Evolutionary conservation across 768 basidiomycete species (phyloP), one percentile per base, ranked within the genome.

Genomic region (Termitomyces sp.): DNA sequence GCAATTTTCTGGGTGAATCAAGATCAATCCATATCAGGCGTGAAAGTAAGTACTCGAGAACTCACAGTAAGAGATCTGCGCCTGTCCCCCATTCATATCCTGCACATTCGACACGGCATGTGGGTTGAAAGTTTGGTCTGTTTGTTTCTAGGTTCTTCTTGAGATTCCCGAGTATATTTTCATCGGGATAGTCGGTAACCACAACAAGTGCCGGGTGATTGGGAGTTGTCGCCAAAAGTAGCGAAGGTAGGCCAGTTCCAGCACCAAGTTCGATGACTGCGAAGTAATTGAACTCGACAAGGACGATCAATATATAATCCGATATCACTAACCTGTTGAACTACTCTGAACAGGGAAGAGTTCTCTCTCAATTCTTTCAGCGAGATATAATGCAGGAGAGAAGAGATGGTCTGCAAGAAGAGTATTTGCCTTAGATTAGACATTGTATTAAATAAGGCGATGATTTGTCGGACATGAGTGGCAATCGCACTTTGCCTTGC

Each of bases 371-470:
- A 92, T 84, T 32, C 79, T 74, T 67, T 91, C 87, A 3, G 86
- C 85, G 18, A 91, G 77, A 58, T 86, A 80, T 8, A 91, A 76
- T 9, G 84, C 81, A 16, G 87, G 89, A 42, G 86, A 90, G 69
- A 90, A 91, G 3, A 90, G 76, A 63, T 88, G 87, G 71, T 91
- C 88, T 53, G 88, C 89, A 22, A 91, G 76, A 11, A 90, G 77
- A 15, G 87, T 88, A 62, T 84, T 89, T 33, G 88, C 86, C 88
- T 90, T 70, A 45, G 32, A 63, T 28, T 55, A 55, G 24, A 51
- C n/a, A 54, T 54, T 63, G 44, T 42, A 33, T 53, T 66, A 46
- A n/a, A n/a, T n/a, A n/a, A 45, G 61, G 55, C 36, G 55, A 62
- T 52, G n/a, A 50, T 51, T 59, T 38, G 12, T 36, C 46, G 45